A percentile compares a stretch with the other conserved stretches of the same genome.
Conservation (phyloP, 345 rosid genomes). For the Fremontodendron californicum region DNA sequence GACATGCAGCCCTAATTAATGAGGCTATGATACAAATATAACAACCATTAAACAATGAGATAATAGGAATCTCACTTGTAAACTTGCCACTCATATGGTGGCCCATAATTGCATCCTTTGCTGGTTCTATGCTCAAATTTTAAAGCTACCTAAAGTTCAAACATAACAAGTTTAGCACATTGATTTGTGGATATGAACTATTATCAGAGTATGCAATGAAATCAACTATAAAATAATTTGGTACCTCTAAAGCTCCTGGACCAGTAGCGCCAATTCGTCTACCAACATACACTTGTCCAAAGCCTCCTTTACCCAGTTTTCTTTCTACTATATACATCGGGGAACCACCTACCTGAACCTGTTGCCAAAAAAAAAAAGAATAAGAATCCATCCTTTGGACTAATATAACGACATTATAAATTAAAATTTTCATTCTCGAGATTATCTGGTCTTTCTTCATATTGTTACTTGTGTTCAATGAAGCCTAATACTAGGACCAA, state of each 20-base stretch:
- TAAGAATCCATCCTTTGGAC: slow-evolving; percentile 3
- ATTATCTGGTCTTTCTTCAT: not conserved
- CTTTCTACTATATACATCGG: slow-evolving; percentile 73
- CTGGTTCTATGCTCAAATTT: slow-evolving; percentile 93
- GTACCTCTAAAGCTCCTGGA: slow-evolving; percentile 75
- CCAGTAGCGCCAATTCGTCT: slow-evolving; percentile 51
- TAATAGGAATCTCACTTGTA: slow-evolving; percentile 56
- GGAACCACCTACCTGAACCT: slow-evolving; percentile 90
- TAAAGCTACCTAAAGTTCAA: slow-evolving; percentile 65
- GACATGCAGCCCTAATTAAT: not conserved
- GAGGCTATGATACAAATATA: not conserved
- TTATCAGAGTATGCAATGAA: not conserved
- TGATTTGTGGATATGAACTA: not conserved
- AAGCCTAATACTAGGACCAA: not conserved
- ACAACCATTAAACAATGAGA: not conserved
- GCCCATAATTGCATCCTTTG: slow-evolving; percentile 94
- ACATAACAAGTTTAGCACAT: not conserved
- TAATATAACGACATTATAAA: not conserved
- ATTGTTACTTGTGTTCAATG: not conserved
- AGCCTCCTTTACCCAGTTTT: slow-evolving; percentile 95
- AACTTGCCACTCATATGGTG: slow-evolving; percentile 99
- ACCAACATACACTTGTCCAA: slow-evolving; percentile 97
- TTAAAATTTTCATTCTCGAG: not conserved
- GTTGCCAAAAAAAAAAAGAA: slow-evolving; percentile 15
- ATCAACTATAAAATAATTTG: not conserved